These are phyloP conservation scores for Chrysoporthe cubensis DNA, from an alignment of 2,329 filamentous ascomycete species.

Conservation along the genomic window DNA sequence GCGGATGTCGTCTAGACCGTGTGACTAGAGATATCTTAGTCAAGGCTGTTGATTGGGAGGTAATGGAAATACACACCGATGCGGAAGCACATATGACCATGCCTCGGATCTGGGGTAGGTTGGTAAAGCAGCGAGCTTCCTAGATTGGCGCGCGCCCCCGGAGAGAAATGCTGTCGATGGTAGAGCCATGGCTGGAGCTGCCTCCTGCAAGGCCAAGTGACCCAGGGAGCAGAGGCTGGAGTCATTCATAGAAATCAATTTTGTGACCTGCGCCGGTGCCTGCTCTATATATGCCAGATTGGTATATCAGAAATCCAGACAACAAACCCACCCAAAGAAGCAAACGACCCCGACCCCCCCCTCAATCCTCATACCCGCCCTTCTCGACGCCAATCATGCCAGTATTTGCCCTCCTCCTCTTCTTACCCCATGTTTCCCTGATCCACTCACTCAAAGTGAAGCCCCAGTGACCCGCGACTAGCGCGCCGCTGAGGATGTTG, in stretches of 20 bases:
- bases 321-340: background rate
- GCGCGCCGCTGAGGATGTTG: slow-evolving; percentile 86
- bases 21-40: slow-evolving; percentile 36
- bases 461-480: slow-evolving; percentile 93
- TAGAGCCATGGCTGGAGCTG: too few relatives aligned
- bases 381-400: slow-evolving; percentile 55
- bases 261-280: slow-evolving; percentile 20
- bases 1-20: slow-evolving; percentile 38
- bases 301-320: slow-evolving; percentile 16
- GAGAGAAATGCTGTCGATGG: background rate
- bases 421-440: slow-evolving; percentile 56
- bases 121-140: slow-evolving; percentile 33
- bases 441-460: slow-evolving; percentile 84
- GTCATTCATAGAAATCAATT: slow-evolving; percentile 16
- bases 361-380: slow-evolving; percentile 39
- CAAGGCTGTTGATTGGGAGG: slow-evolving; percentile 39
- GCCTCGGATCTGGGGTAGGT: slow-evolving; percentile 39
- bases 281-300: slow-evolving; percentile 25
- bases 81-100: slow-evolving; percentile 36
- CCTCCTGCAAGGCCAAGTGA: too few relatives aligned
- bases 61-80: slow-evolving; percentile 35
- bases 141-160: background rate
- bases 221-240: background rate
- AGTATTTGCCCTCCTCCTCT: slow-evolving; percentile 50
- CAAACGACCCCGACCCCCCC: background rate